Base-by-base conservation (phyloP, 78 protist species). In the Pigoraptor vietnamica region DNA sequence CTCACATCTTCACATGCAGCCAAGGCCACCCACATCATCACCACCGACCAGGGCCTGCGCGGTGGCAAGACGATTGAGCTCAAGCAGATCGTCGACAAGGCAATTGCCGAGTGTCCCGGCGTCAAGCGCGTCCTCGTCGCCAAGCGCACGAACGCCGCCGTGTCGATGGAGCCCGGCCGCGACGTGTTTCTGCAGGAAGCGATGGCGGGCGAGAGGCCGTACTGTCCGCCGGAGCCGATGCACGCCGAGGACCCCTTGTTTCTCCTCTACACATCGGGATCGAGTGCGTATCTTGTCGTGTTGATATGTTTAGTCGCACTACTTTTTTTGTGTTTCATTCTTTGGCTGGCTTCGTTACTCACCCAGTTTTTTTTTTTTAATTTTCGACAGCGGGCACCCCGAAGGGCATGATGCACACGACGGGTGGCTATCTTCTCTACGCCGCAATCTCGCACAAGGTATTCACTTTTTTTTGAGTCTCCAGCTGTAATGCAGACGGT, bases 251-350 rank as follows among this genome's bases (percentile, higher is more conserved):
- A 97, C 89, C 96, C 98, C 14, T 96, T 98, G 33, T 99, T 99
- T 90, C 37, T 98, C 91, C 96, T 99, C 39, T 99, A 99, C 96
- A 99, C 99, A 2, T 88, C 95, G 40, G 99, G 99, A 2, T 92
- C 96, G 9, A 83, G 36, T 40, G 89, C 29, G 39, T 89, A 25
- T 19, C 24, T 37, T 86, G 36, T n/a, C n/a, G n/a, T n/a, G n/a
- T n/a, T n/a, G n/a, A n/a, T n/a, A n/a, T n/a, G n/a, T n/a, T n/a
- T n/a, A n/a, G n/a, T n/a, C n/a, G n/a, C n/a, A n/a, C n/a, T n/a
- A n/a, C n/a, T n/a, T n/a, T n/a, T n/a, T n/a, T n/a, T n/a, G n/a
- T n/a, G n/a, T n/a, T n/a, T n/a, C n/a, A n/a, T n/a, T n/a, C n/a
- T n/a, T n/a, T n/a, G n/a, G n/a, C n/a, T n/a, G n/a, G n/a, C n/a